Evolutionary conservation across 2,329 filamentous ascomycete genomes (phyloP).

Genomic region (Aureobasidium vineae): DNA sequence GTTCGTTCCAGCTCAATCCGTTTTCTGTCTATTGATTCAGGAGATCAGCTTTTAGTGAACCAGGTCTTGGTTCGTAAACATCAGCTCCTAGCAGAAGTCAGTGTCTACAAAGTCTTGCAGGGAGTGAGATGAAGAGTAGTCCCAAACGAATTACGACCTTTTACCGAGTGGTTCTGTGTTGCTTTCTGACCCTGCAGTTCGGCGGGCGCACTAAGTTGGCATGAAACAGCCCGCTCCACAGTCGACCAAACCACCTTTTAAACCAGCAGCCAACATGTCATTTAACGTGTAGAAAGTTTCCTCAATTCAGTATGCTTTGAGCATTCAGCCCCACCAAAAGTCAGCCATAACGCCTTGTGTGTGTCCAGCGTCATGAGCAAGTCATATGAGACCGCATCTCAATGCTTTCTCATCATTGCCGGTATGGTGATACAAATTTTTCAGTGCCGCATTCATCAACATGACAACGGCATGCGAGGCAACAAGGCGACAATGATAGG

Average conservation of each 20-base stretch:
- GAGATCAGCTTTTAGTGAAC: not conserved
- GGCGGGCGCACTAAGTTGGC: slow-evolving; percentile 23
- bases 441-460: not conserved
- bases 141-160: not conserved
- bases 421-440: not conserved
- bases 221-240: slow-evolving; percentile 26
- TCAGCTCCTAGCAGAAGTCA: not conserved
- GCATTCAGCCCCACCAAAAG: slow-evolving; percentile 9
- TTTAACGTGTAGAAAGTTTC: not conserved
- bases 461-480: not conserved
- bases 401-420: not conserved
- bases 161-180: slow-evolving; percentile 3
- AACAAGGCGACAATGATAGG: not conserved
- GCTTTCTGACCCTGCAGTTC: slow-evolving; percentile 22
- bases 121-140: not conserved
- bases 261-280: not conserved
- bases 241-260: slow-evolving; percentile 19
- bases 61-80: not conserved
- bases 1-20: slow-evolving; percentile 6
- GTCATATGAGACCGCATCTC: not conserved
- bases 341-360: slow-evolving; percentile 4
- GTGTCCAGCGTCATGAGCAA: not conserved
- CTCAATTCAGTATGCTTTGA: not conserved
- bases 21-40: slow-evolving; percentile 3
- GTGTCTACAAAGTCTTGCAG: not conserved